Percentiles rank a stretch among this genome's conserved stretches.
Conservation (phyloP, 768 basidiomycete species). For the Butyriboletus loyo region DNA sequence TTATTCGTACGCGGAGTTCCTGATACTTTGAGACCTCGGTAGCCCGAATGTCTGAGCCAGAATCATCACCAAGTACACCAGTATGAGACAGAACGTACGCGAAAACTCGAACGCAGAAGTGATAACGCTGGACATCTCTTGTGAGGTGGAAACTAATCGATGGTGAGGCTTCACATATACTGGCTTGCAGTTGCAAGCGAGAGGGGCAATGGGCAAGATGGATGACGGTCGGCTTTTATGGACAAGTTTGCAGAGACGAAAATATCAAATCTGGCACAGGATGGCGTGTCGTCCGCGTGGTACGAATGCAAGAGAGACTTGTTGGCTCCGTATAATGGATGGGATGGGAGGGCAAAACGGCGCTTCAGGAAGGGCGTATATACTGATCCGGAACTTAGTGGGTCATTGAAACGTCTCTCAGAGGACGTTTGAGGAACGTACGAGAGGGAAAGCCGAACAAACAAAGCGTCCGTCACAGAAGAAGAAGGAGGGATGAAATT, state of each 20-base stretch:
- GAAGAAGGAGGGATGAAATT: constrained; percentile 27
- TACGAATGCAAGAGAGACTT: constrained; percentile 9
- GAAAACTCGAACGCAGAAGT: constrained; percentile 24
- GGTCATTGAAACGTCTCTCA: constrained; percentile 26
- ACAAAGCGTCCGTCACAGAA: constrained; percentile 31
- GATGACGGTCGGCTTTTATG: constrained; percentile 25
- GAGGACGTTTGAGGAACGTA: constrained; percentile 28
- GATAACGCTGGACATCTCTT: constrained; percentile 18
- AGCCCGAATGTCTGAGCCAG: constrained; percentile 20
- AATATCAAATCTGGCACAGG: constrained; percentile 36
- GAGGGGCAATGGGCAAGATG: constrained; percentile 34
- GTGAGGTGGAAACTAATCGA: constrained; percentile 7
- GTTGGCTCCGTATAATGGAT: constrained; percentile 18
- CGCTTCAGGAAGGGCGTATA: constrained; percentile 22
- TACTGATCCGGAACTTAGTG: constrained; percentile 28
- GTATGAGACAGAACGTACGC: constrained; percentile 12
- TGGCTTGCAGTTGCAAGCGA: constrained; percentile 23
- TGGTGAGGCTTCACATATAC: constrained; percentile 20
- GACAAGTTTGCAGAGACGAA: constrained; percentile 8
- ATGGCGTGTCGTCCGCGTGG: constrained; percentile 32
- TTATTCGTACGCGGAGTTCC: constrained; percentile 25
- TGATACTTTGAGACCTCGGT: constrained; percentile 21
- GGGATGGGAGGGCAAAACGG: constrained; percentile 17
- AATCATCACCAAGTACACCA: neutral
- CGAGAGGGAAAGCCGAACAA: constrained; percentile 23